phyloP scores from a whole-genome alignment of 2,329 filamentous ascomycete genomes.

The Trichoderma semiorbis region DNA sequence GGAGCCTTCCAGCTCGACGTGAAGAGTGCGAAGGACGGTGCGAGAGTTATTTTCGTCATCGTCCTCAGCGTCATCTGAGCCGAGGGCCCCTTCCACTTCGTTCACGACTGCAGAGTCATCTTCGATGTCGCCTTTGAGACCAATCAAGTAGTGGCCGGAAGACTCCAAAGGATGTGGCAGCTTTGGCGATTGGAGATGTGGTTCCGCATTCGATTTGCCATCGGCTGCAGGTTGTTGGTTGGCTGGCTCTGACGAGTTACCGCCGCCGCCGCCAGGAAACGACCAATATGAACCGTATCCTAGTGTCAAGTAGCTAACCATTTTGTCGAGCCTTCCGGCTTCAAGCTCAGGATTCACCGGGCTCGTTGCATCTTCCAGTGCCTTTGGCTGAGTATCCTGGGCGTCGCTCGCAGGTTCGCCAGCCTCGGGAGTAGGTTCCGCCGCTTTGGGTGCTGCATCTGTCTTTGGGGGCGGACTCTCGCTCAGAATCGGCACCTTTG shows the following conservation, averaged over 20 bases:
- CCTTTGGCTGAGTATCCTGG: not conserved
- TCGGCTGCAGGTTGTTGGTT: conserved; percentile 20
- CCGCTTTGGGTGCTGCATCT: not conserved
- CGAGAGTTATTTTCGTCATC: conserved; percentile 46
- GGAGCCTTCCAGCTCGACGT: conserved; percentile 56
- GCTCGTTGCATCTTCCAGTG: not conserved
- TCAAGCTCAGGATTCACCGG: not conserved
- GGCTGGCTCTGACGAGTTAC: conserved; percentile 11
- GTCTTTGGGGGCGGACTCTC: conserved; percentile 9
- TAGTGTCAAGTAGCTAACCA: conserved; percentile 63
- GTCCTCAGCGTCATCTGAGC: conserved; percentile 29
- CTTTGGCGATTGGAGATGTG: not conserved
- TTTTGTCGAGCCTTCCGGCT: conserved; percentile 42
- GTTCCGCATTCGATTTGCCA: conserved; percentile 12
- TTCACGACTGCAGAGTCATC: conserved; percentile 34
- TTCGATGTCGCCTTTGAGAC: conserved; percentile 62
- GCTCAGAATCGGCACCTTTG: conserved; percentile 17
- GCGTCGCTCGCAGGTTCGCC: not conserved
- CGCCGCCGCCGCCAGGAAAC: conserved; percentile 31
- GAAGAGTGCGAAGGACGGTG: conserved; percentile 62
- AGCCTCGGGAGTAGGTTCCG: not conserved
- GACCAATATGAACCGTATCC: conserved; percentile 67
- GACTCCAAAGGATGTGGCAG: conserved; percentile 28
- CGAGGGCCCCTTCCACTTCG: conserved; percentile 30
- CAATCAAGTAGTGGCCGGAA: conserved; percentile 59